Evolutionary conservation across 2,329 filamentous ascomycete genomes (phyloP), one percentile per base, ranked within the genome.

Genomic region (Aspergillus intermedius): DNA sequence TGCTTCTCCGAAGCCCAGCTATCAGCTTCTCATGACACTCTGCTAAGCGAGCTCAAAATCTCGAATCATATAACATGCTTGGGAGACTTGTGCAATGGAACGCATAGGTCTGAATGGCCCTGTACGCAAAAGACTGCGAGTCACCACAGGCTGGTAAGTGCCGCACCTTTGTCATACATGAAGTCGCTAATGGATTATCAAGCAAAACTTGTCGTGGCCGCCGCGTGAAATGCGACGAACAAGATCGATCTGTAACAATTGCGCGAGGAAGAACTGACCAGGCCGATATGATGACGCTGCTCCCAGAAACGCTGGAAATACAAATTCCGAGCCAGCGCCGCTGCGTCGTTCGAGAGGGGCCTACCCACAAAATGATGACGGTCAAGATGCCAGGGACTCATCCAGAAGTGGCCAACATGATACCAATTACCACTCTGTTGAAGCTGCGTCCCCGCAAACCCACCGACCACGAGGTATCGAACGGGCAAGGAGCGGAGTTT

Each of bases 201-300:
- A 47, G 45, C 15, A 17, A 30, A 17, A 47, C 37, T 4, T 47
- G 45, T 47, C 45, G 45, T 9, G 15, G 22, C 9, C 45, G 37
- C 13, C 45, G 45, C n/a, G 37, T 47, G 23, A 47, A 47, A 23
- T 47, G 45, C 25, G 45, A 47, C 13, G 45, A 47, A 25, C 8
- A n/a, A 23, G 37, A 19, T 37, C 45, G 4, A n/a, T 30, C 7
- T 47, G 45, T 13, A n/a, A 17, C n/a, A 47, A 47, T 32, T 47
- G 45, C n/a, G 35, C 15, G 5, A 42, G n/a, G 13, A 30, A 25
- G 10, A 19, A 39, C 8, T 5, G 35, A 12, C 35, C n/a, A 9
- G 19, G 35, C 19, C 8, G 4, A 10, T 39, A 39, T 19, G 35
- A 19, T 0, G 10, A 39, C 7, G 19, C 13, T 37, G 34, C 19